phyloP scores from a whole-genome alignment of 2,329 filamentous ascomycete genomes.

The Colletotrichum tamarilloi region DNA sequence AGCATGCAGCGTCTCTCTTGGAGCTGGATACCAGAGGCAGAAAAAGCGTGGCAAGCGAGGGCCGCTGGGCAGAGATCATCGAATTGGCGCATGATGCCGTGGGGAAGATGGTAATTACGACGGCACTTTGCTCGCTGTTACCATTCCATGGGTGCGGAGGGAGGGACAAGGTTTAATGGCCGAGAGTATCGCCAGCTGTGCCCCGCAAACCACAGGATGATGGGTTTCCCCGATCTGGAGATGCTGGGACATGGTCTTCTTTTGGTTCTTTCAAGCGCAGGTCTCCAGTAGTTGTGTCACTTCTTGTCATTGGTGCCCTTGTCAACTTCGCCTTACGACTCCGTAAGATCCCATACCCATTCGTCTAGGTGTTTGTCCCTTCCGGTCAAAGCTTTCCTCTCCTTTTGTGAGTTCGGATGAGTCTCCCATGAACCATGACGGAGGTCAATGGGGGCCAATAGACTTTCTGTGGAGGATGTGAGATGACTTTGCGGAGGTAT shows the following conservation, averaged over 20 bases:
- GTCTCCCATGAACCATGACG: background rate
- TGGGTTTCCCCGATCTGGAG: conserved; percentile 13
- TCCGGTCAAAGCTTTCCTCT: conserved; percentile 7
- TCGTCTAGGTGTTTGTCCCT: background rate
- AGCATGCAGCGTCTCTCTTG: background rate
- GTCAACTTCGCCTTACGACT: background rate
- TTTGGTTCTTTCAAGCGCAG: background rate
- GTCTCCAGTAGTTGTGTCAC: background rate
- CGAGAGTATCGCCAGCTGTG: conserved; percentile 25
- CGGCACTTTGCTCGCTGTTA: conserved; percentile 34
- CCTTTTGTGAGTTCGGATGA: conserved; percentile 10
- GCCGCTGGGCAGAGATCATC: background rate
- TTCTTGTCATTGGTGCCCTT: background rate
- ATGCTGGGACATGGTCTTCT: background rate
- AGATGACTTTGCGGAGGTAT: conserved; percentile 30
- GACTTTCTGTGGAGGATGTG: conserved; percentile 19
- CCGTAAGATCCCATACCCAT: background rate
- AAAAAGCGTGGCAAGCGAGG: background rate
- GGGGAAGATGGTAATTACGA: conserved; percentile 26
- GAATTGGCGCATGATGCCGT: conserved; percentile 22
- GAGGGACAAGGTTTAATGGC: conserved; percentile 25
- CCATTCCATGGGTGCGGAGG: background rate
- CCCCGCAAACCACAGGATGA: conserved; percentile 7
- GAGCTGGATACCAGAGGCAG: background rate
- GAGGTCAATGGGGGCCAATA: background rate